phyloP scores from a whole-genome alignment of 306 rosid species.

The Alnus glutinosa region DNA sequence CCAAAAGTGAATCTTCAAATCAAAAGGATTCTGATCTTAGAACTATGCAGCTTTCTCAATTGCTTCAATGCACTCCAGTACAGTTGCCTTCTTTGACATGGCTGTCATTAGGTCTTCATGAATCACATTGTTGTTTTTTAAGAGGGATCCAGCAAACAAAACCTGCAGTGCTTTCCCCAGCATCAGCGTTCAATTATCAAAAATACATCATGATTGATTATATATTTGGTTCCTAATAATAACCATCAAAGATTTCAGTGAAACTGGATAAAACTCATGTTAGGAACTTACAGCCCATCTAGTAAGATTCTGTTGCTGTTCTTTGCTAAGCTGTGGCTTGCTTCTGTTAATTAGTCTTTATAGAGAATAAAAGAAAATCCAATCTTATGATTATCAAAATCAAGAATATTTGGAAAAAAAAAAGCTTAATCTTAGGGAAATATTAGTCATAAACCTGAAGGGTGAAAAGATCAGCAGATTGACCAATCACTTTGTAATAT shows the following conservation, averaged over 20 bases:
- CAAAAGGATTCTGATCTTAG: not conserved
- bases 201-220: not conserved
- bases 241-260: not conserved
- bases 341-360: constrained; percentile 91
- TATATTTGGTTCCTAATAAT: not conserved
- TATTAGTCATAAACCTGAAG: constrained; percentile 49
- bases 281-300: constrained; percentile 90
- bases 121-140: constrained; percentile 67
- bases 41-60: constrained; percentile 65
- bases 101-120: constrained; percentile 70
- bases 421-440: constrained; percentile 5
- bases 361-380: not conserved
- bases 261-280: not conserved
- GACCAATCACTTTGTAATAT: constrained; percentile 90
- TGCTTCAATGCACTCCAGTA: constrained; percentile 77
- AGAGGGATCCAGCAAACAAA: constrained; percentile 74
- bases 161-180: constrained; percentile 46
- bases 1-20: constrained; percentile 5
- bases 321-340: constrained; percentile 83
- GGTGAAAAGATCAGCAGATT: constrained; percentile 75
- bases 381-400: not conserved
- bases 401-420: not conserved
- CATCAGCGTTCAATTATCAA: constrained; percentile 2
- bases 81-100: constrained; percentile 68
- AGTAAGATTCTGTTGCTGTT: constrained; percentile 93